Percentiles rank a stretch among this genome's conserved stretches.
These are phyloP conservation scores for Halophytophthora batemanensis DNA, from an alignment of 352 stramenopile genomes.

Conservation along the genomic window DNA sequence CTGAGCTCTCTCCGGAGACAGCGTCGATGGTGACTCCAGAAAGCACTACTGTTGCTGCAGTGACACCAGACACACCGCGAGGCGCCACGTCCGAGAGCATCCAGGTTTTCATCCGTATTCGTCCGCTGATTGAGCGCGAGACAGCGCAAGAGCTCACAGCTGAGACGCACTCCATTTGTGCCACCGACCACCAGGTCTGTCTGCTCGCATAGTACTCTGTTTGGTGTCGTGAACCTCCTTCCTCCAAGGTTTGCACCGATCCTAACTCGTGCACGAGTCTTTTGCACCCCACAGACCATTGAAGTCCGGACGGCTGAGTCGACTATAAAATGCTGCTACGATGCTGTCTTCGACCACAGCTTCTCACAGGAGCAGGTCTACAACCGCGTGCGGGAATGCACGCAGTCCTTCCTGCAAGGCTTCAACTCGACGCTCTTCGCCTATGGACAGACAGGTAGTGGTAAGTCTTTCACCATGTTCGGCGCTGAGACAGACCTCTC, in stretches of 20 bases:
- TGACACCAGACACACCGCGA: slow-evolving; percentile 8
- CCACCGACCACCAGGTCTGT: slow-evolving; percentile 42
- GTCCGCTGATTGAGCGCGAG: slow-evolving; percentile 74
- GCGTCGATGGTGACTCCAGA: background rate
- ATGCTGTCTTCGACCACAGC: slow-evolving; percentile 75
- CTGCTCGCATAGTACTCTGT: background rate
- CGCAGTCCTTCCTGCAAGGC: slow-evolving; percentile 69
- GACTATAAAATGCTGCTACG: slow-evolving; percentile 77
- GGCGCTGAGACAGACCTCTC: slow-evolving; percentile 69
- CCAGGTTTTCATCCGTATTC: slow-evolving; percentile 83
- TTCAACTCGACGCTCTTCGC: slow-evolving; percentile 87
- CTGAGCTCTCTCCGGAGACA: slow-evolving; percentile 5
- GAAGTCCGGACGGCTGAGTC: slow-evolving; percentile 68
- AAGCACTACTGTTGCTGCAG: background rate
- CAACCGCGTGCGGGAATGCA: slow-evolving; percentile 71
- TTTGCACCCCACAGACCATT: slow-evolving; percentile 47
- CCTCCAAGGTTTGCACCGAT: background rate
- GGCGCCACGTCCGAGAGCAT: slow-evolving; percentile 63
- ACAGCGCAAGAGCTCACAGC: slow-evolving; percentile 26
- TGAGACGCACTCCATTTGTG: slow-evolving; percentile 37
- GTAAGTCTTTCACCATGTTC: slow-evolving; percentile 89
- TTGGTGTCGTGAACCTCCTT: background rate
- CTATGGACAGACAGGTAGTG: slow-evolving; percentile 81
- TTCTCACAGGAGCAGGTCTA: slow-evolving; percentile 82
- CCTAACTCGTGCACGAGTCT: background rate